phyloP scores from a whole-genome alignment of 1,284 basidiomycete genomes.

The Porogramme epimiltina region DNA sequence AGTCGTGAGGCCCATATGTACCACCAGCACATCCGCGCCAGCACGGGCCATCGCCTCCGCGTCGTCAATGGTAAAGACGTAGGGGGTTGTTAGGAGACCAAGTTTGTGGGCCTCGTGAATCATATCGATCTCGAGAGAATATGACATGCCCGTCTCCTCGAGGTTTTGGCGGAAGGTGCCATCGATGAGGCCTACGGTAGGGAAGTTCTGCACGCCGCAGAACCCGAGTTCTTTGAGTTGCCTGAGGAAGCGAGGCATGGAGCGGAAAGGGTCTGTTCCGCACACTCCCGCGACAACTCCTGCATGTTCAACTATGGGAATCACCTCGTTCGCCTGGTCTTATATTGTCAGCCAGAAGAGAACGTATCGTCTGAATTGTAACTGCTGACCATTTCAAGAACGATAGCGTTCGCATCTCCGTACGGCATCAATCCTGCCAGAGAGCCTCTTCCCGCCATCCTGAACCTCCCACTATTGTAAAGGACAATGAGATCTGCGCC shows the following conservation, averaged over 20 bases:
- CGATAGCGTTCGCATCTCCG: conserved; percentile 27
- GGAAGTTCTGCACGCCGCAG: conserved; percentile 30
- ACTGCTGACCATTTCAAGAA: conserved; percentile 23
- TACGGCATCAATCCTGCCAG: conserved; percentile 29
- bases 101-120: conserved; percentile 23
- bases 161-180: conserved; percentile 27
- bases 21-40: conserved; percentile 27
- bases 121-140: conserved; percentile 27
- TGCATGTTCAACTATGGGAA: conserved; percentile 21
- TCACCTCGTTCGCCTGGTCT: conserved; percentile 24
- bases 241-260: conserved; percentile 26
- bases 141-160: conserved; percentile 29
- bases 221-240: conserved; percentile 24
- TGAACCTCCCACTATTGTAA: conserved; percentile 28
- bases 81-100: conserved; percentile 26
- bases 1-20: conserved; percentile 29
- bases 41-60: conserved; percentile 25
- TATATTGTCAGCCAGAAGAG: neutral
- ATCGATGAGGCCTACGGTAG: conserved; percentile 28
- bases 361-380: no score
- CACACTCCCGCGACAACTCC: conserved; percentile 26
- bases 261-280: conserved; percentile 27
- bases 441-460: conserved; percentile 27
- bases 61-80: conserved; percentile 23
- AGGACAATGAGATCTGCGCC: conserved; percentile 28